These are phyloP conservation scores for Lactifluus pinguis DNA, from an alignment of 768 basidiomycete genomes.

Conservation along the genomic window DNA sequence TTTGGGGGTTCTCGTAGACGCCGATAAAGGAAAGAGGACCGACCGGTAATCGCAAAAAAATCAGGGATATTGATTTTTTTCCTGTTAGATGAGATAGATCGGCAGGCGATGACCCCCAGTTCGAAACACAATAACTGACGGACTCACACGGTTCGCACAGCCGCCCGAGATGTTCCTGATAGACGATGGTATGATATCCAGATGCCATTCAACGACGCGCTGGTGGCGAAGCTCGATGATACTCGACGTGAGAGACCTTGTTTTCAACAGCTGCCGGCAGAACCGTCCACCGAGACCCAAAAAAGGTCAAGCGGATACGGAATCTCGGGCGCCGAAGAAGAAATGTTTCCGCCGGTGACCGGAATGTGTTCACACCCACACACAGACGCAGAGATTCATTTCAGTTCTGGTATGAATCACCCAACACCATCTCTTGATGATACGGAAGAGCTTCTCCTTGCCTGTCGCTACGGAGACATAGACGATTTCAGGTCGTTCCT, in stretches of 20 bases:
- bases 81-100: too few relatives aligned
- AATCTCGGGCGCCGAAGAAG: not conserved
- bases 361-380: too few relatives aligned
- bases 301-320: not conserved
- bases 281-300: not conserved
- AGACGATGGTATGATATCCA: too few relatives aligned
- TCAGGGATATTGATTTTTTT: too few relatives aligned
- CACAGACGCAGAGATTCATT: too few relatives aligned
- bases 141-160: not conserved
- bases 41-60: too few relatives aligned
- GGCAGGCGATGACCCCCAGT: not conserved
- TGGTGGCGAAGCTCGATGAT: too few relatives aligned
- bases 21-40: not conserved
- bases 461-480: slow-evolving; percentile 83
- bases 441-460: slow-evolving; percentile 65
- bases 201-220: too few relatives aligned
- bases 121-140: too few relatives aligned
- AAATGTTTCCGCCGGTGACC: not conserved
- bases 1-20: not conserved
- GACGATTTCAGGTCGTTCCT: slow-evolving; percentile 67
- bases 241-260: too few relatives aligned
- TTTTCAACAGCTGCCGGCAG: not conserved
- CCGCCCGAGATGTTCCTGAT: too few relatives aligned
- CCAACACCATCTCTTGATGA: slow-evolving; percentile 34
- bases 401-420: not conserved